These are phyloP conservation scores for Erodium texanum DNA, from an alignment of 441 rosid species.

Conservation along the genomic window DNA sequence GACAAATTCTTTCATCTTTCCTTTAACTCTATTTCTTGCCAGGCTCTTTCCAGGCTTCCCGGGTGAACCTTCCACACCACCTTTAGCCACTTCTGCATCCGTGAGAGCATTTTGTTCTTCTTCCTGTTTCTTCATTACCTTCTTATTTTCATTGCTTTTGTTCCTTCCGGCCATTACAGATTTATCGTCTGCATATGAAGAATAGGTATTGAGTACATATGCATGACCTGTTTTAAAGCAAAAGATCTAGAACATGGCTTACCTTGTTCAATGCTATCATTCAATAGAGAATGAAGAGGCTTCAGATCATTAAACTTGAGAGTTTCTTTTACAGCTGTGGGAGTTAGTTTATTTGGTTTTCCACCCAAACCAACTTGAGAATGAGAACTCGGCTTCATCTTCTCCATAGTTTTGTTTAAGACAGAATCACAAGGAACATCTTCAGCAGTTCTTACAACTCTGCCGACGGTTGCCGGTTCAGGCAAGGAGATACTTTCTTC, in stretches of 20 bases:
- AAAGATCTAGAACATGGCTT: slow-evolving; percentile 9
- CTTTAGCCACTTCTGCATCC: slow-evolving; percentile 25
- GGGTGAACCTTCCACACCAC: slow-evolving; percentile 24
- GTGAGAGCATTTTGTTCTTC: slow-evolving; percentile 19
- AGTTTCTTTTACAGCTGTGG: slow-evolving; percentile 19
- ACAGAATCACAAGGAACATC: slow-evolving; percentile 13
- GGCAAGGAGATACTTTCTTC: slow-evolving; percentile 14
- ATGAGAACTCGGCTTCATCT: slow-evolving; percentile 18
- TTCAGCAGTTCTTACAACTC: slow-evolving; percentile 17
- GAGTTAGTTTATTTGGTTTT: slow-evolving; percentile 17
- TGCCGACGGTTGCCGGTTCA: slow-evolving; percentile 9
- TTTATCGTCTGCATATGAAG: slow-evolving; percentile 33
- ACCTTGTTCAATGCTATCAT: slow-evolving; percentile 26
- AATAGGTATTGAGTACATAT: neutral
- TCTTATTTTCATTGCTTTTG: slow-evolving; percentile 32
- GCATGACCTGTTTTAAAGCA: slow-evolving; percentile 2
- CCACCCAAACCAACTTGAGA: slow-evolving; percentile 18
- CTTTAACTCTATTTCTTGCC: slow-evolving; percentile 36
- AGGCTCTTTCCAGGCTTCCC: slow-evolving; percentile 21
- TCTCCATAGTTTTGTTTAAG: slow-evolving; percentile 16
- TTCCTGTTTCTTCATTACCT: slow-evolving; percentile 32
- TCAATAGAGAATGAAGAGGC: slow-evolving; percentile 26
- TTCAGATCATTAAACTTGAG: slow-evolving; percentile 26
- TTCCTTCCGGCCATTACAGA: slow-evolving; percentile 22
- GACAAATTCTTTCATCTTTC: slow-evolving; percentile 73